phyloP scores from a whole-genome alignment of 129 eudicot species.

The Kitagawia praeruptora region DNA sequence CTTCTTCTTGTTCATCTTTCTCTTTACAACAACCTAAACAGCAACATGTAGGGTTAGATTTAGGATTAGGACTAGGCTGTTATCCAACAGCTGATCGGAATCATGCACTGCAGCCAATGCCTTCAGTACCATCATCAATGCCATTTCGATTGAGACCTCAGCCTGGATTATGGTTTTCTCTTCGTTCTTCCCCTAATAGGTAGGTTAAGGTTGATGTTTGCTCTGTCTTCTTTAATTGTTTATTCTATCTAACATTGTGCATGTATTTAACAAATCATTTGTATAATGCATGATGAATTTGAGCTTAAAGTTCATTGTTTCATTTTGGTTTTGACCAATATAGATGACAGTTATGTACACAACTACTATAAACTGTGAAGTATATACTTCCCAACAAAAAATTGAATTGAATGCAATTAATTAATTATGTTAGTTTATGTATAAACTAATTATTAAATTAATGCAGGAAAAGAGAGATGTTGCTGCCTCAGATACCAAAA shows the following conservation, averaged over 20 bases:
- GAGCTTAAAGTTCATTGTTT: too few relatives aligned
- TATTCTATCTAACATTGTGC: too few relatives aligned
- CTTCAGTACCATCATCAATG: neutral
- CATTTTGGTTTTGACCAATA: too few relatives aligned
- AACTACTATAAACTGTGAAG: too few relatives aligned
- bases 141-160: constrained; percentile 5
- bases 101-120: neutral
- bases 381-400: too few relatives aligned
- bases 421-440: neutral
- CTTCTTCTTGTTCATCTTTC: neutral
- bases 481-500: constrained; percentile 12
- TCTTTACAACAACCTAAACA: neutral
- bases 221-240: too few relatives aligned
- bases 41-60: neutral
- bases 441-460: neutral
- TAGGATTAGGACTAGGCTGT: neutral
- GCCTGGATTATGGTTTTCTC: constrained; percentile 9
- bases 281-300: too few relatives aligned
- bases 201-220: too few relatives aligned
- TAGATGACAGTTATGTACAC: too few relatives aligned
- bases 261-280: too few relatives aligned
- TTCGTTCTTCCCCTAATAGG: neutral
- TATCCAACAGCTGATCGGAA: neutral
- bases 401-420: too few relatives aligned
- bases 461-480: neutral